A percentile compares a stretch with the other conserved stretches of the same genome.
Evolutionary conservation across 352 stramenopile species (phyloP).

Genomic region (Pilasporangium apinafurcum): DNA sequence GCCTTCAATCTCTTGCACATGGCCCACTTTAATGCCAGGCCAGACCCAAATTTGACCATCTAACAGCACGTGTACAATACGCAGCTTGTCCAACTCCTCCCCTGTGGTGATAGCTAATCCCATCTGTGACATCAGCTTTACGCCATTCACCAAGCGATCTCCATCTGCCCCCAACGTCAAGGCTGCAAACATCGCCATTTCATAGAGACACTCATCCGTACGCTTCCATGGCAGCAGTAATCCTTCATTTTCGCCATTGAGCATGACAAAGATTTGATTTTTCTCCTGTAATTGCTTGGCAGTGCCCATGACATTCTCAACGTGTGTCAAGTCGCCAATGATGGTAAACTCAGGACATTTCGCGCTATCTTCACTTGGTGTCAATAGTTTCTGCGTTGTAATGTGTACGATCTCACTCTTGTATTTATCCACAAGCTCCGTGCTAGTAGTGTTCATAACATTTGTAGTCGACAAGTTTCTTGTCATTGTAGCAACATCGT

Average conservation of each 20-base stretch:
- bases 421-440: slow-evolving; percentile 40
- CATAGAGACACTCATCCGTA: slow-evolving; percentile 28
- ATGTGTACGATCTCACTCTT: slow-evolving; percentile 46
- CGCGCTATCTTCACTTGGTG: background rate
- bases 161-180: slow-evolving; percentile 32
- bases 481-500: too few species aligned
- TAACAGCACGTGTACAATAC: slow-evolving; percentile 60
- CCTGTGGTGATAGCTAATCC: slow-evolving; percentile 34
- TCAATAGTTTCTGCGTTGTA: slow-evolving; percentile 30
- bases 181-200: slow-evolving; percentile 31
- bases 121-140: slow-evolving; percentile 53
- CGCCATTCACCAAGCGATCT: slow-evolving; percentile 37
- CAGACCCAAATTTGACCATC: slow-evolving; percentile 74
- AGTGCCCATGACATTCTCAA: slow-evolving; percentile 24
- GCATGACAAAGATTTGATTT: slow-evolving; percentile 51
- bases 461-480: too few species aligned
- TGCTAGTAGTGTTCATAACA: too few species aligned
- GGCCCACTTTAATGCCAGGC: slow-evolving; percentile 63
- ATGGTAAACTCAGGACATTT: slow-evolving; percentile 22
- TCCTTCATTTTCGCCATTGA: slow-evolving; percentile 62
- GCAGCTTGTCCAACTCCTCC: slow-evolving; percentile 21
- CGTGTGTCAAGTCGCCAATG: slow-evolving; percentile 18
- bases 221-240: slow-evolving; percentile 30
- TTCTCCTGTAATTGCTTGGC: slow-evolving; percentile 20
- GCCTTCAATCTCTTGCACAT: slow-evolving; percentile 42